Base-by-base conservation (phyloP, 306 rosid species). In the Fragaria vesca region DNA sequence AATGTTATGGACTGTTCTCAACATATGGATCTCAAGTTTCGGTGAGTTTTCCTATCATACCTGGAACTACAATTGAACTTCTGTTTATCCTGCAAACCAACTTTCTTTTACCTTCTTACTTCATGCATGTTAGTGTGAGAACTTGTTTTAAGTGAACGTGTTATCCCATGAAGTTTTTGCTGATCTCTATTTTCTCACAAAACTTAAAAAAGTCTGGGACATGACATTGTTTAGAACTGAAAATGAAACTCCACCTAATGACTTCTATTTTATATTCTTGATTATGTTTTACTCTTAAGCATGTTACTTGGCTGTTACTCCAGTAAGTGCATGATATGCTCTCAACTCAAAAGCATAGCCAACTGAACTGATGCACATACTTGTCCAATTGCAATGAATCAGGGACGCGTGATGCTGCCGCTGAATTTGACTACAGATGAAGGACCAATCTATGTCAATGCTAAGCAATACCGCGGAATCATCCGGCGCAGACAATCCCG, bases 351-450 rank as follows among this genome's bases (percentile, higher is more conserved):
- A 2, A 32, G 46, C 15, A 30, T 60, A 40, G 69, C 63, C 46
- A 36, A 68, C 45, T 69, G 68, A 80, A 69, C 83, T 84, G 55
- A 87, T 71, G 77, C 78, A 47, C 54, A 36, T 34, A 71, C 54
- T 71, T 70, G 69, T 68, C 67, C 36, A n/a, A 73, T 65, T 77
- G 67, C 60, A 62, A 81, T 63, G 78, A 72, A 77, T 66, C 69
- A 94, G 98, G 98, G 98, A 47, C 97, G 98, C 76, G 62, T 92
- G 58, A 90, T 94, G 98, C 93, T 94, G 82, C 98, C 97, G 4
- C 89, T 88, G 85, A 89, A 84, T 88, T 76, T 89, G 91, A 81
- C 90, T 77, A 78, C 90, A 8, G 95, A 92, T 87, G 97, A 92
- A 67, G 98, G 93, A 80, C 97, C 97, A 6, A 90, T 92, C 48